Evolutionary conservation across 192 early-diverging fungal species (phyloP).

Genomic region (Coemansia sp.): DNA sequence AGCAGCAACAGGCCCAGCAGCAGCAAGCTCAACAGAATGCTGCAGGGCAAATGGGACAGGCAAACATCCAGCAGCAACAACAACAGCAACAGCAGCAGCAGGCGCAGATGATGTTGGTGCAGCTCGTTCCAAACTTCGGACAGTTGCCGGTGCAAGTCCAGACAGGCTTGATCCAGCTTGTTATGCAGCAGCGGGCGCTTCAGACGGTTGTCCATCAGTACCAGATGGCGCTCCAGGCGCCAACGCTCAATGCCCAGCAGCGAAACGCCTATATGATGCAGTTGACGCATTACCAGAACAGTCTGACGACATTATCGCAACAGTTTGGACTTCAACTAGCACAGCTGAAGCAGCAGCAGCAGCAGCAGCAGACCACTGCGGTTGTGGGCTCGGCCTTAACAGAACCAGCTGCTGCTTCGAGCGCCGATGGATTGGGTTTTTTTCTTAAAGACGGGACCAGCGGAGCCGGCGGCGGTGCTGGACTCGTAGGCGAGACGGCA

Average conservation of each 20-base stretch:
- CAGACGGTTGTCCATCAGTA: constrained; percentile 8
- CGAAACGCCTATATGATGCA: constrained; percentile 11
- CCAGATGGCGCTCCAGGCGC: constrained; percentile 9
- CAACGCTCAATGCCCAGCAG: constrained; percentile 24
- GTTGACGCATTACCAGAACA: constrained; percentile 17
- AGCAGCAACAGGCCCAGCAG: constrained; percentile 25
- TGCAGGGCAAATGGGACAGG: constrained; percentile 7
- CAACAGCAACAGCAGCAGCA: constrained; percentile 35
- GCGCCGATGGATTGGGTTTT: constrained; percentile 2
- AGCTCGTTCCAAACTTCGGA: constrained; percentile 24
- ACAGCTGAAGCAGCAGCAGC: constrained; percentile 14
- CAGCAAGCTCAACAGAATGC: constrained; percentile 6
- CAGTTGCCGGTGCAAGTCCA: constrained; percentile 24
- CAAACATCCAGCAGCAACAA: constrained; percentile 12
- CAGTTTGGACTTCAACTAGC: constrained; percentile 12
- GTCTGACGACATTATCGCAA: constrained; percentile 10
- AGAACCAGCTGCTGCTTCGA: constrained; percentile 10
- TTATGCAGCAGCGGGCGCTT: constrained; percentile 15
- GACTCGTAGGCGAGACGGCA: neutral
- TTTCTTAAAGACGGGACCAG: constrained; percentile 5
- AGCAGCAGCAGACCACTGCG: constrained; percentile 37
- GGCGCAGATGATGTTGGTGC: constrained; percentile 25
- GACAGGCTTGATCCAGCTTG: constrained; percentile 5
- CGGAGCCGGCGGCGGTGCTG: neutral
- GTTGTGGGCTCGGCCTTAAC: constrained; percentile 19